These are phyloP conservation scores for Plectosphaerella plurivora DNA, from an alignment of 2,329 filamentous ascomycete genomes.

Conservation along the genomic window DNA sequence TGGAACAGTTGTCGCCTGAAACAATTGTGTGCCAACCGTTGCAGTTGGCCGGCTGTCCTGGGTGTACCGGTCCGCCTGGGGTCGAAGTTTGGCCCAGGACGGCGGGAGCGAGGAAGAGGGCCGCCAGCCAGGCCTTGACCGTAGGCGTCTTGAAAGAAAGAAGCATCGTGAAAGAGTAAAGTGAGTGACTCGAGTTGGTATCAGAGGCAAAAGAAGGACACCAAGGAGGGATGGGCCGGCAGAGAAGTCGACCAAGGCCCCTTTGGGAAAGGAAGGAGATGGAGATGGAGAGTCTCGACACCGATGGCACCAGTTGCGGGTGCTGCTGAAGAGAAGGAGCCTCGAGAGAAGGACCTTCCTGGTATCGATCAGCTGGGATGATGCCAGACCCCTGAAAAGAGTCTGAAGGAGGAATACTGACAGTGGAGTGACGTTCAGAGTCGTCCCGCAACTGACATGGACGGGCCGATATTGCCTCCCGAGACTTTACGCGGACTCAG, in stretches of 20 bases:
- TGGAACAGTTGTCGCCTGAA: constrained; percentile 13
- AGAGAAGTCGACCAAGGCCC: not conserved
- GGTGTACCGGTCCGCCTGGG: constrained; percentile 2
- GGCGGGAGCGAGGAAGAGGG: not conserved
- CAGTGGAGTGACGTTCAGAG: too few relatives aligned
- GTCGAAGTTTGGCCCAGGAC: not conserved
- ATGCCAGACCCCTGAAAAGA: too few relatives aligned
- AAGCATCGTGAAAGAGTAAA: not conserved
- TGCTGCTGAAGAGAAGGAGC: not conserved
- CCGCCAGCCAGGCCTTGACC: not conserved
- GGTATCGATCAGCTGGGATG: too few relatives aligned
- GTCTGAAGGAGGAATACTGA: too few relatives aligned
- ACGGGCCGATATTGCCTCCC: too few relatives aligned
- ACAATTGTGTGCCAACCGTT: constrained; percentile 12
- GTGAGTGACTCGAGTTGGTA: not conserved
- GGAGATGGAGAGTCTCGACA: not conserved
- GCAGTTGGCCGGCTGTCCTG: constrained; percentile 8
- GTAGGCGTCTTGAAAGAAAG: not conserved
- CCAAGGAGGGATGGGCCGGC: not conserved
- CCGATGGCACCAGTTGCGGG: too few relatives aligned
- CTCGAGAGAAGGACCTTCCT: not conserved
- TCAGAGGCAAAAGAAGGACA: not conserved
- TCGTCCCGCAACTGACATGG: too few relatives aligned
- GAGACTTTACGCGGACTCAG: too few relatives aligned
- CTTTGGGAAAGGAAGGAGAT: not conserved